Base-by-base conservation (phyloP, 805 yeast species). In the Zygoascus ofunaensis region DNA sequence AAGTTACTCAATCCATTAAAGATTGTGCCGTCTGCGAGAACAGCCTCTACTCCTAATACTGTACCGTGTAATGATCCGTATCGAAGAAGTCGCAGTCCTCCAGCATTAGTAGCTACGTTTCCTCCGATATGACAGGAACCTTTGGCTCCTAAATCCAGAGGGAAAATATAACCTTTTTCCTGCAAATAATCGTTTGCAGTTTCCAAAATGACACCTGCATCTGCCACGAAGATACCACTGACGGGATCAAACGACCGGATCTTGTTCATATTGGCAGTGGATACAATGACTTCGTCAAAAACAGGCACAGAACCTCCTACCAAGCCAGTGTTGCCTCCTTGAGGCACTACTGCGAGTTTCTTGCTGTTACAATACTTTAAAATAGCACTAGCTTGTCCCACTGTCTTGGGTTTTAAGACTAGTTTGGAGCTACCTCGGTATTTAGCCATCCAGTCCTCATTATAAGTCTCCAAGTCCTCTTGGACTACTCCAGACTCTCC, bases 51-150 rank as follows among this genome's bases (percentile, higher is more conserved):
- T 1, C 97, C 97, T 39, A 89, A 68, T 0, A 89, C 95, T 19
- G 87, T 69, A 3, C 97, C 97, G 59, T 90, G 97, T 52, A 89
- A 73, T 4, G 95, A 85, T 2, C 97, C 97, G 60, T 87, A 89
- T 54, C 95, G 74, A 49, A 89, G 66, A 41, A 89, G 70, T 58
- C 97, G 71, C 55, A 89, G 72, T 1, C 97, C 97, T 58, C 97
- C 97, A 4, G 97, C 97, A 61, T 90, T 90, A 17, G 96, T 87
- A 17, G 96, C 95, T 37, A 87, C 90, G 43, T 80, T 84, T 52
- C 97, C 97, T 54, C 97, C 97, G 49, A 90, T 80, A 55, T 86
- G 95, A 61, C 97, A 90, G 1, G 96, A 86, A 12, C 97, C 97
- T 66, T 89, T 89, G 33, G 97, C 97, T 46, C 97, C 97, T 49